Conservation (phyloP, 768 basidiomycete species). For the Coprinellus micaceus region DNA sequence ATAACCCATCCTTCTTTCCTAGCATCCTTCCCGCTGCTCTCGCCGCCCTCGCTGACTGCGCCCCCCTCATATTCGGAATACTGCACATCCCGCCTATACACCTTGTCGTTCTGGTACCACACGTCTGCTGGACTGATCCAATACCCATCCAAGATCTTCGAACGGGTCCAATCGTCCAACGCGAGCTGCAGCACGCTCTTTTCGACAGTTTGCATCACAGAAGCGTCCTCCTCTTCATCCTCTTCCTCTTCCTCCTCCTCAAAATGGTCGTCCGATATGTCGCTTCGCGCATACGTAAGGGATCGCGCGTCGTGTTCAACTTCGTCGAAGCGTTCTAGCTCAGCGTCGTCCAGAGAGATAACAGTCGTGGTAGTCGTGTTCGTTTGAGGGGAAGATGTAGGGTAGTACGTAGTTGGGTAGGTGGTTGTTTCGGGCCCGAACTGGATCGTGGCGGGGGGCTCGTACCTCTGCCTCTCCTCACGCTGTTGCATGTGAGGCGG, state of each 20-base stretch:
- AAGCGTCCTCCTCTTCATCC: conserved; percentile 43
- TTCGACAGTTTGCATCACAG: conserved; percentile 39
- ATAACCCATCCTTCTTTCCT: conserved; percentile 12
- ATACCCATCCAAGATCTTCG: conserved; percentile 67
- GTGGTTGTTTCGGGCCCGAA: neutral
- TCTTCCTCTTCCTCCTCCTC: conserved; percentile 35
- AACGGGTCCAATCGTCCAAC: conserved; percentile 68
- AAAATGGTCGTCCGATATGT: conserved; percentile 13
- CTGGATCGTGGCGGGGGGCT: neutral
- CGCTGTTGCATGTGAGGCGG: neutral
- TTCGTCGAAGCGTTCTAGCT: neutral
- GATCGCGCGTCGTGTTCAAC: conserved; percentile 12
- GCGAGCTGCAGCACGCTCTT: conserved; percentile 50
- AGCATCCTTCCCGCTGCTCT: conserved; percentile 23
- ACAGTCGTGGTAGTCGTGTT: neutral
- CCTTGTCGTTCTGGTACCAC: conserved; percentile 40
- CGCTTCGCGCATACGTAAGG: conserved; percentile 18
- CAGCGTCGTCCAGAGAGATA: conserved; percentile 4
- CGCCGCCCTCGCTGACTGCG: conserved; percentile 6
- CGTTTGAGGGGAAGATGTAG: neutral
- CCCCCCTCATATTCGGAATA: neutral
- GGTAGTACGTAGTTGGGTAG: neutral
- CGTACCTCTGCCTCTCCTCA: neutral
- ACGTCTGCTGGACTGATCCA: conserved; percentile 75
- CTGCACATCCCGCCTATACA: conserved; percentile 10